Conservation (phyloP, 352 stramenopile genomes). For the Phytophthora pini region DNA sequence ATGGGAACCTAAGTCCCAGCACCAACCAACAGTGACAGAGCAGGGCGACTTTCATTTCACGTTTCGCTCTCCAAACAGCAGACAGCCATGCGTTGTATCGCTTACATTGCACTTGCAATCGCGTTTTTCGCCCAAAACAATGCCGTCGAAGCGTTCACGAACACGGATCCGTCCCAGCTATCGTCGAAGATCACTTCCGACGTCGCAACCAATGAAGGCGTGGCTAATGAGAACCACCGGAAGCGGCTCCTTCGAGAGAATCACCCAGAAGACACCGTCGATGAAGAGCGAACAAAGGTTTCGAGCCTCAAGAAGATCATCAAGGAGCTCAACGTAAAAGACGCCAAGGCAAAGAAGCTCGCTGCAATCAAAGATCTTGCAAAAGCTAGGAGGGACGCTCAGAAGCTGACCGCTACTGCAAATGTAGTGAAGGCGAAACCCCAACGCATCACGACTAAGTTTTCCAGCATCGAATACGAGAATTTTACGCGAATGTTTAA, state of each 20-base stretch:
- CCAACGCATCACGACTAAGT: neutral
- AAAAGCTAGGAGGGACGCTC: neutral
- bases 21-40: no score
- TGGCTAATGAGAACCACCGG: neutral
- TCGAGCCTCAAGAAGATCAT: neutral
- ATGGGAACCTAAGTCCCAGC: neutral
- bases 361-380: neutral
- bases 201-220: no score
- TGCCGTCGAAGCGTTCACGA: neutral
- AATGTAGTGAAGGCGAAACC: neutral
- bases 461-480: neutral
- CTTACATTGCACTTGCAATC: neutral
- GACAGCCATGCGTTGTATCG: neutral
- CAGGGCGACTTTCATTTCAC: no score
- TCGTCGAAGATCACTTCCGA: neutral
- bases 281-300: conserved; percentile 4
- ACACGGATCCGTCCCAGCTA: neutral
- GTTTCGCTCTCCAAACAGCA: no score
- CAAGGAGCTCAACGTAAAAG: conserved; percentile 1
- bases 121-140: neutral
- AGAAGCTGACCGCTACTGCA: neutral
- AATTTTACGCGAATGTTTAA: neutral
- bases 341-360: neutral
- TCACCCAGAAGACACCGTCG: neutral
- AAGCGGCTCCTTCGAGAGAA: conserved; percentile 1